Base-by-base conservation (phyloP, 495 filamentous ascomycete genomes). In the Annulohypoxylon bovei region DNA sequence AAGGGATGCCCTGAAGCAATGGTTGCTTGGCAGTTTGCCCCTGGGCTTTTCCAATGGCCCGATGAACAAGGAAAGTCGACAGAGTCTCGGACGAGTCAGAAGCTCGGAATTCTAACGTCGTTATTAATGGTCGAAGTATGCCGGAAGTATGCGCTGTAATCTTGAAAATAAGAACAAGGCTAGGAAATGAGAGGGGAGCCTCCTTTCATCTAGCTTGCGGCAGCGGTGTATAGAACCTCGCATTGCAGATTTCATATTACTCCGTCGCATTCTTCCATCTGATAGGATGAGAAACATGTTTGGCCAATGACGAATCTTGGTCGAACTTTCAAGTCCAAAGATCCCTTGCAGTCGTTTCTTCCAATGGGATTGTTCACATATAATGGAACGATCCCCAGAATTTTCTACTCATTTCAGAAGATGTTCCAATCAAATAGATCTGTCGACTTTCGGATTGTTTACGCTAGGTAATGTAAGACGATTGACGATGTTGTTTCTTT, bases 71-170 rank as follows among this genome's bases (percentile, higher is more conserved):
- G 42, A 44, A 52, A 67, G 67, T 68, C 59, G 64, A 67, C 69
- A 72, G 69, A 72, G 70, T 56, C 64, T 72, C 65, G 64, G 59
- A 68, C 70, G 65, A 72, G 70, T 68, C 11, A 56, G 9, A 56
- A 55, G 58, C 27, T 67, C 14, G 55, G 16, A 23, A 8, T 20
- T 65, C 40, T 11, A 42, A 22, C 5, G 18, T 44, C 22, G 11
- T 33, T 50, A 63, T 53, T 30, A 42, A 32, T 44, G 50, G 32
- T 32, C 33, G 23, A 60, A 40, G 32, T 57, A 62, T 61, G 49
- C 57, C 25, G 25, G 23, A 60, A 40, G 32, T 57, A 62, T 61
- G 49, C 57, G 62, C 39, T 37, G 40, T 49, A 55, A 62, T 62
- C 50, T 28, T 52, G 18, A 35, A 27, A 12, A 32, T 47, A 53